phyloP scores from a whole-genome alignment of 768 basidiomycete genomes.

The Leccinum fibrillosum region DNA sequence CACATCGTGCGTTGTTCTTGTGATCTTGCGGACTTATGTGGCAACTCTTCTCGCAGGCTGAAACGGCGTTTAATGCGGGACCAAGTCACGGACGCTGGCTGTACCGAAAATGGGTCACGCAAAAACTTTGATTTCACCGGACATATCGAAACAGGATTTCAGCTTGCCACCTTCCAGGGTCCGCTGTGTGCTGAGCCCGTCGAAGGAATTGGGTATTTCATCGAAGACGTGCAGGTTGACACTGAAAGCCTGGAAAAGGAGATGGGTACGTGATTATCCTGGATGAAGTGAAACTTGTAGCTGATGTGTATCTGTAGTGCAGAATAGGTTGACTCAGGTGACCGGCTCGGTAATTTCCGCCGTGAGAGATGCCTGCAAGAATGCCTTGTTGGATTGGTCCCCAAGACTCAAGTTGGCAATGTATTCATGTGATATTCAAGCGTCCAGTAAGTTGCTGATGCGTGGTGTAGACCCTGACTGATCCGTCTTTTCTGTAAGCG shows the following conservation, averaged over 20 bases:
- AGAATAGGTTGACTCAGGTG: slow-evolving; percentile 78
- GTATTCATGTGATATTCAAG: slow-evolving; percentile 98
- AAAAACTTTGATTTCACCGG: slow-evolving; percentile 64
- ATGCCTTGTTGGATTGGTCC: slow-evolving; percentile 94
- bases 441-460: slow-evolving; percentile 68
- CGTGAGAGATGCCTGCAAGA: slow-evolving; percentile 85
- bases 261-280: slow-evolving; percentile 46
- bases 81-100: slow-evolving; percentile 31
- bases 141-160: slow-evolving; percentile 90
- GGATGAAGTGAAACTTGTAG: slow-evolving; percentile 3
- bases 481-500: slow-evolving; percentile 44
- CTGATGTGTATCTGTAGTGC: slow-evolving; percentile 45
- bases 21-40: slow-evolving; percentile 4
- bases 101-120: slow-evolving; percentile 34
- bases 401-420: slow-evolving; percentile 96
- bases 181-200: slow-evolving; percentile 95
- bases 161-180: slow-evolving; percentile 91
- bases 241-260: slow-evolving; percentile 57
- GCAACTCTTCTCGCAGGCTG: slow-evolving; percentile 38
- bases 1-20: slow-evolving; percentile 51
- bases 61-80: slow-evolving; percentile 44
- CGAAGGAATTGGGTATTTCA: slow-evolving; percentile 87
- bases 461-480: slow-evolving; percentile 1
- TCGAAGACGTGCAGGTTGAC: slow-evolving; percentile 73
- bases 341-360: slow-evolving; percentile 89